phyloP scores from a whole-genome alignment of 2,329 filamentous ascomycete species.

The Diplodia sapinea region DNA sequence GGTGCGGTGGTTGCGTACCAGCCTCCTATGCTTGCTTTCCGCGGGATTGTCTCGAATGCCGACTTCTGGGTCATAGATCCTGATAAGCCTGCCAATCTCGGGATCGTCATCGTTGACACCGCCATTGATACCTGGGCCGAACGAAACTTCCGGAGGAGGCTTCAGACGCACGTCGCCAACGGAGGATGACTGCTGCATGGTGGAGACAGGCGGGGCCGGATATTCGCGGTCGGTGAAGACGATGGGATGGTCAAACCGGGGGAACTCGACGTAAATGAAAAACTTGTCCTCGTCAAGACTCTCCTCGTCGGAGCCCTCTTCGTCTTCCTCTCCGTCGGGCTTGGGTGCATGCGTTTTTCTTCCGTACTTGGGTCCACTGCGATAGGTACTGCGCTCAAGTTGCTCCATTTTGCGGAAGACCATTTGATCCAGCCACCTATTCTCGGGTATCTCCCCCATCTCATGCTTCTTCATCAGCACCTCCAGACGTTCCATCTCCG shows the following conservation, averaged over 20 bases:
- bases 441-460: constrained; percentile 91
- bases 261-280: constrained; percentile 86
- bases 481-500: constrained; percentile 88
- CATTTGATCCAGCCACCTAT: constrained; percentile 94
- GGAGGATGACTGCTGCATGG: constrained; percentile 68
- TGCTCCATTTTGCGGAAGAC: constrained; percentile 92
- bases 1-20: constrained; percentile 90
- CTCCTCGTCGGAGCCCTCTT: constrained; percentile 46
- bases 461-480: constrained; percentile 95
- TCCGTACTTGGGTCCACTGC: constrained; percentile 37
- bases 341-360: constrained; percentile 47
- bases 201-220: constrained; percentile 79
- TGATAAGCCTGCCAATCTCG: constrained; percentile 69
- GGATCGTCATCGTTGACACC: constrained; percentile 60
- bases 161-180: constrained; percentile 75
- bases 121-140: constrained; percentile 85
- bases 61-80: constrained; percentile 92
- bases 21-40: constrained; percentile 89
- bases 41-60: constrained; percentile 89
- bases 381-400: constrained; percentile 48
- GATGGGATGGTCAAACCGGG: constrained; percentile 92
- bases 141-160: constrained; percentile 84
- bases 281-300: constrained; percentile 69
- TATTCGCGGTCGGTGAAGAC: constrained; percentile 97
- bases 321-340: constrained; percentile 38